A percentile compares a stretch with the other conserved stretches of the same genome.
phyloP scores from a whole-genome alignment of 2,329 filamentous ascomycete genomes.

The Curvularia spicifera region DNA sequence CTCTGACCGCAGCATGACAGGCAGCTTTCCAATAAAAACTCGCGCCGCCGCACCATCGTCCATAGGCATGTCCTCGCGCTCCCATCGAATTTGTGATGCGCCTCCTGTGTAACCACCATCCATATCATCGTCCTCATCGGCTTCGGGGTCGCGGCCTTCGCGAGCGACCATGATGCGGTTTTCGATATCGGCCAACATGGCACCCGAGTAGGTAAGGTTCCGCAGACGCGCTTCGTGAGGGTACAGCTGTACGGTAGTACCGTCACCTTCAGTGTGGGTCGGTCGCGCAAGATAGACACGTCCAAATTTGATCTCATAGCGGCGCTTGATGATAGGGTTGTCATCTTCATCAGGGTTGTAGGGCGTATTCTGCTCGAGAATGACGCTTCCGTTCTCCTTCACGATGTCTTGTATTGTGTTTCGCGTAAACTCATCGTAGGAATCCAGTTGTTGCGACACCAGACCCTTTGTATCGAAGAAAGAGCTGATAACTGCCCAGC shows the following conservation, averaged over 20 bases:
- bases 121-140: conserved; percentile 66
- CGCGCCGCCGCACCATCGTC: conserved; percentile 65
- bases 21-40: conserved; percentile 93
- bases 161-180: conserved; percentile 85
- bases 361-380: conserved; percentile 90
- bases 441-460: conserved; percentile 96
- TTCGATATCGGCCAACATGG: conserved; percentile 86
- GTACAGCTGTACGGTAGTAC: conserved; percentile 81
- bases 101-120: conserved; percentile 43
- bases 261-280: conserved; percentile 91
- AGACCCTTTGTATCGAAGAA: conserved; percentile 97
- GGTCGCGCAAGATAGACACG: conserved; percentile 87
- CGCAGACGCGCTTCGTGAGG: conserved; percentile 95
- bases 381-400: conserved; percentile 87
- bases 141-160: conserved; percentile 70
- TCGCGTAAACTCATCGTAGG: conserved; percentile 95
- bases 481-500: conserved; percentile 95
- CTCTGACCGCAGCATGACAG: conserved; percentile 97
- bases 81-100: conserved; percentile 53
- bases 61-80: conserved; percentile 56
- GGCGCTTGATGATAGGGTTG: conserved; percentile 77
- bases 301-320: conserved; percentile 95
- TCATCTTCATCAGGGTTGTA: conserved; percentile 73
- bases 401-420: conserved; percentile 95
- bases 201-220: conserved; percentile 93